Conservation (phyloP, 139 green algal species). For the Limnomonas spitsbergensis region DNA sequence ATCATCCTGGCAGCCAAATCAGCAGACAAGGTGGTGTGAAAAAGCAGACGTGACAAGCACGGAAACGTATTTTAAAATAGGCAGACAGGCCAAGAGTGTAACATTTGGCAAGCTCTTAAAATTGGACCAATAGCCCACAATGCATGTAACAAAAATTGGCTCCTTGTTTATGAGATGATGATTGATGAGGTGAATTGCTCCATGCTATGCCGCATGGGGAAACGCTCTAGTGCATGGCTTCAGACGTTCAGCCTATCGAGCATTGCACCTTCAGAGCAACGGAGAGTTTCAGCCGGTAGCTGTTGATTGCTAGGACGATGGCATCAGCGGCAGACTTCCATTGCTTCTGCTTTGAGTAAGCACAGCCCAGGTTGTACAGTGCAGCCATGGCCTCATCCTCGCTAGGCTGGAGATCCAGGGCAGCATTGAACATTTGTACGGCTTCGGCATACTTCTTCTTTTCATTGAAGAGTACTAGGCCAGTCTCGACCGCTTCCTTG, state of each 20-base stretch:
- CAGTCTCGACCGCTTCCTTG: slow-evolving; percentile 63
- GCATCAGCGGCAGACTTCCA: slow-evolving; percentile 71
- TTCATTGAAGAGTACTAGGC: slow-evolving; percentile 52
- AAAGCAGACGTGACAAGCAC: not conserved
- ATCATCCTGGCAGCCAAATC: slow-evolving; percentile 55
- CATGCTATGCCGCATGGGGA: too few species aligned
- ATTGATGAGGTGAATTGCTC: too few species aligned
- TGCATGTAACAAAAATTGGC: too few species aligned
- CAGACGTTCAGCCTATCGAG: too few species aligned
- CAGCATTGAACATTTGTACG: slow-evolving; percentile 64
- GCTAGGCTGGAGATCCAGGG: slow-evolving; percentile 67
- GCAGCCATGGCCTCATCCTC: slow-evolving; percentile 83
- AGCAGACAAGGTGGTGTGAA: not conserved
- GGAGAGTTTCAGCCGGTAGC: slow-evolving; percentile 75
- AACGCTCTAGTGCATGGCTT: too few species aligned
- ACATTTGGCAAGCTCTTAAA: too few species aligned
- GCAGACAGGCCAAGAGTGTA: not conserved
- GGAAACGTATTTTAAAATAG: not conserved
- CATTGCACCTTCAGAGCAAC: slow-evolving; percentile 79
- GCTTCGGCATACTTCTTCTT: slow-evolving; percentile 45
- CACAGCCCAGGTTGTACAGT: slow-evolving; percentile 90
- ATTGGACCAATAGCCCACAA: too few species aligned
- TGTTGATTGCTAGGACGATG: slow-evolving; percentile 73
- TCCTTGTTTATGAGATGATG: too few species aligned
- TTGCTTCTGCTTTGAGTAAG: slow-evolving; percentile 68